Evolutionary conservation across 331 rosid genomes (phyloP), one percentile per base, ranked within the genome.

Genomic region (Rosa hybrid): DNA sequence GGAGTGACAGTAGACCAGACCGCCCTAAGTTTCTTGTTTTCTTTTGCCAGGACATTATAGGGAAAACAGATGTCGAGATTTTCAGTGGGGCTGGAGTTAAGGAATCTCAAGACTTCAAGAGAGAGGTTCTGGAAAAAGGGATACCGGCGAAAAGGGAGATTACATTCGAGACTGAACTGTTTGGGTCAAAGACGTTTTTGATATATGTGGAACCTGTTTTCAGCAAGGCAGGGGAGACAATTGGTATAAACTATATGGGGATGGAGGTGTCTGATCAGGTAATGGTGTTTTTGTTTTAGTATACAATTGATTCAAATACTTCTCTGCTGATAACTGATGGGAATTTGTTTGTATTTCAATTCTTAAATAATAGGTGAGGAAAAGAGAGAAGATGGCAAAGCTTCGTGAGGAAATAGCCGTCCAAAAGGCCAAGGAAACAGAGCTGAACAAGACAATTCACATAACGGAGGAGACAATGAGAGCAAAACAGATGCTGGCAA

Each of bases 181-280:
- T 95, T 78, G 99, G 98, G 20, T 87, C 87, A 20, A 95, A 95
- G 87, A 95, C 97, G 56, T 95, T 95, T 80, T 82, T 95, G 88
- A 95, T 95, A 73, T 88, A 89, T 41, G 99, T 95, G 30, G 98
- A 95, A 83, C 99, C 98, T 74, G 99, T 95, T 51, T 95, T 93
- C 68, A 93, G 95, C 91, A 95, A 95, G 85, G 84, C 92, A 68
- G 98, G 98, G 73, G 96, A 91, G 82, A 95, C 94, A 56, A 88
- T 92, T 78, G 98, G 98, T 77, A 87, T 95, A 82, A 95, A 95
- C 21, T 92, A 92, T 71, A 92, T 92, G 98, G 98, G 98, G 76
- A 95, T 95, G 98, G 98, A 95, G 85, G 89, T 92, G 80, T 90
- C 97, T 44, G 98, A 95, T 85, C 98, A 95, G 98, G 98, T 95